Evolutionary conservation across 768 basidiomycete genomes (phyloP), one percentile per base, ranked within the genome.

Genomic region (Suillus subalutaceus): DNA sequence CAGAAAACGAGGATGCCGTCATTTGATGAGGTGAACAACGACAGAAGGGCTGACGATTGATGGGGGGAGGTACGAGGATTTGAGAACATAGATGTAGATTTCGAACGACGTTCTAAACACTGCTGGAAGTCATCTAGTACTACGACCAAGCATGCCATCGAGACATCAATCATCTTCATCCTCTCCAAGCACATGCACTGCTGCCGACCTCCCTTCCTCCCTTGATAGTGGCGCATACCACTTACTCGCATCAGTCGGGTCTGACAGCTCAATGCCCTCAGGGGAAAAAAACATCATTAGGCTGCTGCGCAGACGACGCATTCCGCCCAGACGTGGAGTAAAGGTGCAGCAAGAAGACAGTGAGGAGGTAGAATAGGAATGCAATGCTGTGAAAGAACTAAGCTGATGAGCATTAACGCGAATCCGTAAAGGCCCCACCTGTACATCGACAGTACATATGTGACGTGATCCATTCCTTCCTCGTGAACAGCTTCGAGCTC

Each of bases 381-480:
- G 92, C 87, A 56, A 90, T 81, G 72, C 90, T 91, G 66, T 40
- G 32, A 41, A 1, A 30, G 26, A 30, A 23, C 41, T 50, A 26
- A 63, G 66, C 58, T 41, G 70, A 60, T 23, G 5, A 44, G 56
- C 18, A 41, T 59, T 63, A 50, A 46, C 35, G 20, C 6, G 20
- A 44, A 41, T 10, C 26, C 23, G 32, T 32, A 53, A 43, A 65
- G 38, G 23, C 41, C 62, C 84, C 37, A 90, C 92, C 90, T 90
- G 80, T 89, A 90, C 83, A 94, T 90, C 73, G 92, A 90, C 20
- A 96, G 83, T 44, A 91, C 83, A 72, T 96, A 97, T 0, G 95
- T 95, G 65, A 96, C 94, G 72, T 95, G 93, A 74, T 97, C 96
- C 88, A 97, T 93, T 52, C 85, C 90, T 23, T 79, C 81, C 15